Base-by-base conservation (phyloP, 192 early-diverging fungal genomes). In the Backusella macrospora region DNA sequence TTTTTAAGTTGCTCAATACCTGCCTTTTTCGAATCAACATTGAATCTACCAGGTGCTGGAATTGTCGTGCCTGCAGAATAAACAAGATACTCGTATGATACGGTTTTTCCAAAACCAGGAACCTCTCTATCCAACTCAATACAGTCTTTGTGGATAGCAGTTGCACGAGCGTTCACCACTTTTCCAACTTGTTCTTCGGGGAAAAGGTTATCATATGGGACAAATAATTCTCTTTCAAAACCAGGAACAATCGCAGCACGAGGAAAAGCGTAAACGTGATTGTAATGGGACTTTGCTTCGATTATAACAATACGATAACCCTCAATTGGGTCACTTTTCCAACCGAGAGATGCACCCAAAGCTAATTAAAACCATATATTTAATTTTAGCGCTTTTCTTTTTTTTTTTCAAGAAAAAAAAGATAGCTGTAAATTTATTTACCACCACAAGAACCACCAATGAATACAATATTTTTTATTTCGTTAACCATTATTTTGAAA, bases 211-310 rank as follows among this genome's bases (percentile, higher is more conserved):
- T 73, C 67, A 45, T 89, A 89, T 15, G 88, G 88, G 8, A 84
- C 73, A 80, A 89, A 89, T n/a, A 89, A 78, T 63, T 90, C 84
- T 2, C 86, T 70, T 72, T 89, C 88, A 78, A 89, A 88, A 7
- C 85, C 88, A 9, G 76, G n/a, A 34, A 82, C 80, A 59, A 86
- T 86, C 65, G 76, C 63, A 7, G 88, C 88, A 8, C 88, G 87
- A 23, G 87, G 87, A 73, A 89, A 89, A 14, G 85, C 88, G 77
- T 86, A 89, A 65, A 88, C 87, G 76, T 88, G 88, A 38, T 89
- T 87, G 26, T 83, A 79, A 43, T 89, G 88, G 10, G 85, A 77
- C 52, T 87, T 85, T 64, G 72, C 73, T 70, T 89, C 88, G 39
- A 89, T 90, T 64, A 89, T 74, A 72, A 89, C 81, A 18, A 89